Percentiles rank a stretch among this genome's conserved stretches.
Conservation (phyloP, 345 rosid species). For the Boechera stricta region DNA sequence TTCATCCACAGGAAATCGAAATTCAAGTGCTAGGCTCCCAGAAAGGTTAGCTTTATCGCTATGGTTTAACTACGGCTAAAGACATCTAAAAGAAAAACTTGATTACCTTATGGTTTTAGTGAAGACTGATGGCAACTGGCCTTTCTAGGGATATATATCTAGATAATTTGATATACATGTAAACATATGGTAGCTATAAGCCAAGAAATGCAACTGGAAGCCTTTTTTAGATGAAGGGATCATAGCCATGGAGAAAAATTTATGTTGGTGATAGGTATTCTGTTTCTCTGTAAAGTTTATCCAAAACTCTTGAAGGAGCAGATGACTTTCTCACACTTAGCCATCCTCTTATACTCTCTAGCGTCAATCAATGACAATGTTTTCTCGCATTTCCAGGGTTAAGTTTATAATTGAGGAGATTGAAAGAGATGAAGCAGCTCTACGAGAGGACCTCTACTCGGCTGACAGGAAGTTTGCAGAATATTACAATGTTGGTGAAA, state of each 20-base stretch:
- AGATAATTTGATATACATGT: constrained; percentile 24
- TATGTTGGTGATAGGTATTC: constrained; percentile 1
- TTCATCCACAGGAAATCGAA: constrained; percentile 68
- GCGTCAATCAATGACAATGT: background rate
- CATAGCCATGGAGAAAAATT: background rate
- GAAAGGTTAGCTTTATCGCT: constrained; percentile 68
- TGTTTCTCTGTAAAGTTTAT: background rate
- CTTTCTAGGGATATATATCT: constrained; percentile 9
- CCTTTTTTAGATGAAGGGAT: background rate
- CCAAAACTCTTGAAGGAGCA: background rate
- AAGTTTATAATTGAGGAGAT: constrained; percentile 94
- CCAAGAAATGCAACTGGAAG: constrained; percentile 3
- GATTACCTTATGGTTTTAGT: background rate
- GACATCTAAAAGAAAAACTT: constrained; percentile 16
- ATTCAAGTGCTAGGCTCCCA: constrained; percentile 83
- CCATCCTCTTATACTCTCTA: constrained; percentile 2
- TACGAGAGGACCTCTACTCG: constrained; percentile 89
- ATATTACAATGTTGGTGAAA: constrained; percentile 77
- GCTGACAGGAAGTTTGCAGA: constrained; percentile 95
- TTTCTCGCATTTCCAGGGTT: constrained; percentile 59
- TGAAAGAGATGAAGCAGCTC: constrained; percentile 90
- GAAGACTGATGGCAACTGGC: constrained; percentile 17
- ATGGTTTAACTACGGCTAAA: constrained; percentile 23
- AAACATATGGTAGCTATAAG: constrained; percentile 5
- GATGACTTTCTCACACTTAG: background rate